Base-by-base conservation (phyloP, 495 filamentous ascomycete species). In the Aspergillus nidulans region DNA sequence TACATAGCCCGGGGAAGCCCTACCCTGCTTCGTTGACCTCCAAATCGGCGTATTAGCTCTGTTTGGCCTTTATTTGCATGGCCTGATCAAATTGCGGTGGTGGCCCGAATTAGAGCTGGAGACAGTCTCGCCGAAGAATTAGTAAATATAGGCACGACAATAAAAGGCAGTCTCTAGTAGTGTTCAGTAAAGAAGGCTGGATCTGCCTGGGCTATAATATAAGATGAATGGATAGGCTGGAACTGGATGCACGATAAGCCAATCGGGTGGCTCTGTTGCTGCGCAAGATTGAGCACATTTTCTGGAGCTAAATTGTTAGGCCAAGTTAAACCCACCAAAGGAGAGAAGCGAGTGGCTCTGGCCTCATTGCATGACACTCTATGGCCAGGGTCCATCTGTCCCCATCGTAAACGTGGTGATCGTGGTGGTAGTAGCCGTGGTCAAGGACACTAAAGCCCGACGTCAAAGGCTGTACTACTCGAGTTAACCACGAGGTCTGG, bases 271-370 rank as follows among this genome's bases (percentile, higher is more conserved):
- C 16, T 48, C 41, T 55, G 52, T 52, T 18, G 10, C 30, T 45
- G 67, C 56, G 69, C 55, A 57, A 36, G 59, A 63, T 69, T 73
- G 70, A 69, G 68, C 70, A 67, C 42, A 69, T 70, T 68, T 55
- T 46, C 24, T n/a, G 48, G 43, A 25, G 50, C 47, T 44, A 52
- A 58, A 26, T n/a, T 10, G 4, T 19, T 39, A 34, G 40, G 20
- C 20, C 21, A 23, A 51, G 24, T 13, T 40, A 30, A 32, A 26
- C 39, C 19, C 30, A 34, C 30, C 30, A 39, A 19, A 20, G 13
- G n/a, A 30, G 23, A 51, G 19, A 38, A 49, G 43, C 25, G 42
- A 58, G 49, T 53, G 40, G 30, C 30, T 34, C 10, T 34, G 30
- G 25, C 32, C 12, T 23, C 20, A 50, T 46, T 41, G 30, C 24